Base-by-base conservation (phyloP, 169 alveolate genomes). In the Fabrea salina region DNA sequence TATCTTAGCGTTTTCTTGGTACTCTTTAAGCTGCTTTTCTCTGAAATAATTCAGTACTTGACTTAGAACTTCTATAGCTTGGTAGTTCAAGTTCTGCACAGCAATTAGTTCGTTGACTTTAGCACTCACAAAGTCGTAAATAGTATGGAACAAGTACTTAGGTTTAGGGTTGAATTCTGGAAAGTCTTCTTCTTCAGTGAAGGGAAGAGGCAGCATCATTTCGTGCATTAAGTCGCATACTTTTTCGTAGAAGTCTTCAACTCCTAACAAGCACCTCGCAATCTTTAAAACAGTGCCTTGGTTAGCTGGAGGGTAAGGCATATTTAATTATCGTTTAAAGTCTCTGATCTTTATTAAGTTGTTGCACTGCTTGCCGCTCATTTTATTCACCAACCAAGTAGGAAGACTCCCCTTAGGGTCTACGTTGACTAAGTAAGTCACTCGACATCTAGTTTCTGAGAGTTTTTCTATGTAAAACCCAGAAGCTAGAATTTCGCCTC, bases 351-450 rank as follows among this genome's bases (percentile, higher is more conserved):
- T n/a, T n/a, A n/a, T n/a, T n/a, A n/a, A n/a, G n/a, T n/a, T n/a
- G n/a, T n/a, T n/a, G 30, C 43, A 58, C 13, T 66, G 71, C 7
- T 53, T 74, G 32, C 8, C 40, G 13, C 58, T 1, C 13, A 43
- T 74, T 8, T 32, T 37, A 13, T 74, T 74, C 0, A 56, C 43
- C 30, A 53, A 5, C 2, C 6, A 2, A 1, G 25, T 3, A 13
- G 81, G 81, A 30, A 74, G 13, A 56, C 57, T 53, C 32, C 81
- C 81, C 40, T 54, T 74, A 0, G 49, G 72, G 40, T 74, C 71
- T 8, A 37, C 22, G 8, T 50, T 30, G 1, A 30, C 51, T 25
- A 51, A 33, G 44, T 33, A 37, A 25, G 57, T 35, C 13, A 74
- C 16, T 70, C 39, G 25, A 16, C 44, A 51, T 22, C 16, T 5